Conservation (phyloP, 805 yeast genomes). For the Scheffersomyces ergatensis region DNA sequence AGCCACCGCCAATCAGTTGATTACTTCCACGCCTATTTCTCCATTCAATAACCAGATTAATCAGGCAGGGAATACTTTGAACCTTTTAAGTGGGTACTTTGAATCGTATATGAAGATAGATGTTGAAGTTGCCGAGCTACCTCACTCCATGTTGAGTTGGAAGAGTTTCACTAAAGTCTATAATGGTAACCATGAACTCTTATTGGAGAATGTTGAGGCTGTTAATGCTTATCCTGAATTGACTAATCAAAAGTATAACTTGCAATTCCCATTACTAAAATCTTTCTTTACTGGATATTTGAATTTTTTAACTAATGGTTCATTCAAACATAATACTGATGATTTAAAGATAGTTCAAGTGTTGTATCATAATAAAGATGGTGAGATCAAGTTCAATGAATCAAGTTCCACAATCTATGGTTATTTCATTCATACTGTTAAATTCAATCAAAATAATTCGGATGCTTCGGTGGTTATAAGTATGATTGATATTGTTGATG, state of each 20-base stretch:
- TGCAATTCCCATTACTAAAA: conserved; percentile 35
- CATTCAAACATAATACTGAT: conserved; percentile 9
- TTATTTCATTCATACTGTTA: conserved; percentile 24
- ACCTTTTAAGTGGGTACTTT: conserved; percentile 18
- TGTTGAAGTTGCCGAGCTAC: conserved; percentile 5
- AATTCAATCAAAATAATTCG: background rate
- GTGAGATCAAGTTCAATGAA: conserved; percentile 3
- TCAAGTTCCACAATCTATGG: conserved; percentile 13
- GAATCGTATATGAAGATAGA: conserved; percentile 21
- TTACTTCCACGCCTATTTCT: conserved; percentile 14
- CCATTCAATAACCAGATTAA: conserved; percentile 10
- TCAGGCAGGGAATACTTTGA: conserved; percentile 7
- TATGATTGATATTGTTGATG: conserved; percentile 8
- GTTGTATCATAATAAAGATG: conserved; percentile 14
- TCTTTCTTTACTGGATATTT: conserved; percentile 40
- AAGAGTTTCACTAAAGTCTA: conserved; percentile 18
- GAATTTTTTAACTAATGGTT: conserved; percentile 32
- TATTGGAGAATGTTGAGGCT: conserved; percentile 15
- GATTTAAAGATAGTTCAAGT: conserved; percentile 28
- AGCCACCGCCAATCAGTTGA: conserved; percentile 1
- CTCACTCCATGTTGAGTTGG: conserved; percentile 21
- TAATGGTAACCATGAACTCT: conserved; percentile 3
- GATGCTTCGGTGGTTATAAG: conserved; percentile 9
- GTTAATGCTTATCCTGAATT: conserved; percentile 29
- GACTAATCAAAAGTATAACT: conserved; percentile 13